A percentile compares a stretch with the other conserved stretches of the same genome.
Conservation (phyloP, 345 rosid species). For the Syzygium aromaticum region DNA sequence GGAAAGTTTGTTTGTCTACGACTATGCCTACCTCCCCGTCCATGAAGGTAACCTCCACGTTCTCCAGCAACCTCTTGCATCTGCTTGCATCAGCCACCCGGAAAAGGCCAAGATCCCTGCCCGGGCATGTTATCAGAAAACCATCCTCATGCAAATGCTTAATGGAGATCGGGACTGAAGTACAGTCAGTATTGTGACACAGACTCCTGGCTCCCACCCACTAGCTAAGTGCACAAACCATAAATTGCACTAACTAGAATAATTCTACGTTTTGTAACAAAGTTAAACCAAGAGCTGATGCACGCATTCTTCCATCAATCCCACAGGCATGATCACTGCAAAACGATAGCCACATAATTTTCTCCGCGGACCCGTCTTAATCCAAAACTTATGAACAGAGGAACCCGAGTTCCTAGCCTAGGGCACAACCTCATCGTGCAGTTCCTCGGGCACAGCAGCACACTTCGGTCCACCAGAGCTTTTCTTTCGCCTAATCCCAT, state of each 20-base stretch:
- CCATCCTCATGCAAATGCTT: constrained; percentile 1
- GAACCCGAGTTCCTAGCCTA: background rate
- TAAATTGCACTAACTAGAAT: background rate
- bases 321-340: background rate
- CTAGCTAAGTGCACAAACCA: background rate
- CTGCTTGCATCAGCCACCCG: constrained; percentile 62
- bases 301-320: background rate
- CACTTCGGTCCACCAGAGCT: background rate
- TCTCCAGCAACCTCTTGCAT: constrained; percentile 99
- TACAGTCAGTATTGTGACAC: background rate
- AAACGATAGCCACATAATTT: background rate
- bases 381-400: background rate
- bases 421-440: background rate
- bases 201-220: background rate
- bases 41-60: constrained; percentile 99
- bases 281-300: background rate
- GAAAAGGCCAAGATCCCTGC: constrained; percentile 86
- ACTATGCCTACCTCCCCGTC: constrained; percentile 72
- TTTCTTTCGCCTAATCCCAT: background rate
- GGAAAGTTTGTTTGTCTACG: background rate
- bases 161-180: background rate
- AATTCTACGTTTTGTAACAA: background rate
- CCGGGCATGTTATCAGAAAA: constrained; percentile 98
- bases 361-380: background rate
- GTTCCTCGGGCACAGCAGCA: background rate